A percentile compares a stretch with the other conserved stretches of the same genome.
Evolutionary conservation across 768 basidiomycete species (phyloP).

Genomic region (Serendipita sp.): DNA sequence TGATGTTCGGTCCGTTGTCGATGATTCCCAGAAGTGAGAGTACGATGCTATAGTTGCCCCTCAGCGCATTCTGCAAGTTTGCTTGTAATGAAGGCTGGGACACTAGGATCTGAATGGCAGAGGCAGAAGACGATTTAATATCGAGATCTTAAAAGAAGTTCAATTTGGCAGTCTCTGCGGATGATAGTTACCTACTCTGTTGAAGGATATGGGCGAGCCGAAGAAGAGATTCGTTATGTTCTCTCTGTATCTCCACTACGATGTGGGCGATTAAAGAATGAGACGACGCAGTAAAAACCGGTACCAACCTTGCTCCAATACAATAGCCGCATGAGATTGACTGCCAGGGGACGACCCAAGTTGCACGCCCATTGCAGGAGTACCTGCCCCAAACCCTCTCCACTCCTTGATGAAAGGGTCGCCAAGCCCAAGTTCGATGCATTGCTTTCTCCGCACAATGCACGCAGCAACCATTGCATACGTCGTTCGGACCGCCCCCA

Average conservation of each 20-base stretch:
- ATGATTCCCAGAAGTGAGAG: conserved; percentile 85
- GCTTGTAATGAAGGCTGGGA: conserved; percentile 66
- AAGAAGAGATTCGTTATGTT: conserved; percentile 55
- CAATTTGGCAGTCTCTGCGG: background rate
- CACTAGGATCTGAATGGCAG: conserved; percentile 73
- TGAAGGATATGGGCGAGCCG: conserved; percentile 72
- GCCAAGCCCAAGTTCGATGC: conserved; percentile 40
- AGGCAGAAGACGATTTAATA: conserved; percentile 41
- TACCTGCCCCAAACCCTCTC: conserved; percentile 18
- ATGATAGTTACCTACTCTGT: conserved; percentile 32
- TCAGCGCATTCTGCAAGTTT: conserved; percentile 73
- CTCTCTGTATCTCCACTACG: conserved; percentile 65
- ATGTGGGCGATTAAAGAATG: conserved; percentile 25
- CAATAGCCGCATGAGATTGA: background rate
- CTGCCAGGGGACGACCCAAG: background rate
- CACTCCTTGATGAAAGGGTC: conserved; percentile 51
- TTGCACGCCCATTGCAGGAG: conserved; percentile 24
- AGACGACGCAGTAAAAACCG: background rate
- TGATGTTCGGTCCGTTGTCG: conserved; percentile 56
- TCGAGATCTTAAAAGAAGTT: conserved; percentile 36
- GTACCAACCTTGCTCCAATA: conserved; percentile 27
- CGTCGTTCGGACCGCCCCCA: conserved; percentile 91
- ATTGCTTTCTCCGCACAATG: conserved; percentile 65
- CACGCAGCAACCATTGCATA: conserved; percentile 95
- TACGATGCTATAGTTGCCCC: conserved; percentile 84